Evolutionary conservation across 768 basidiomycete genomes (phyloP), one percentile per base, ranked within the genome.

Genomic region (Suillus lakei): DNA sequence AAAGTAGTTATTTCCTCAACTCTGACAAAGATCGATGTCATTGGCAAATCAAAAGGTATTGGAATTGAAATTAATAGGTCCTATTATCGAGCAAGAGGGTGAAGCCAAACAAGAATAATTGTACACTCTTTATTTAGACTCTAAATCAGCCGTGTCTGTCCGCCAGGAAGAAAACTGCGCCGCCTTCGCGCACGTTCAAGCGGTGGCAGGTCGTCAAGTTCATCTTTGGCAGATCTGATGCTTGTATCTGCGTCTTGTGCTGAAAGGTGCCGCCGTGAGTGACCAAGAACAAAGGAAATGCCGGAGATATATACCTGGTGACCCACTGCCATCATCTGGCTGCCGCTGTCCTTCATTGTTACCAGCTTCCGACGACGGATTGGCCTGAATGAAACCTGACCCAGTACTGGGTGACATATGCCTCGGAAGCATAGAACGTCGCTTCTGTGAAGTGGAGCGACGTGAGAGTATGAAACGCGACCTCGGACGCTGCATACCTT

Each of bases 401-500:
- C 67, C 63, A 34, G 58, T 65, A 55, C 73, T 74, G 1, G 78
- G 79, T 21, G 82, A 77, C 69, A 89, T 79, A 28, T 85, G 75
- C 68, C 86, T 89, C 0, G 92, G 91, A 53, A 92, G 76, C 83
- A 91, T 87, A 4, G 92, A 91, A 58, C 88, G 86, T 26, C 91
- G 89, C 28, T 90, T 88, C 90, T 92, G 69, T 26, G 64, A 30
- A 43, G 61, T 12, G n/a, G 13, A 32, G n/a, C 56, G 34, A 30
- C n/a, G 38, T 54, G 34, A 36, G 28, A 5, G 18, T 16, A 34
- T n/a, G 39, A 62, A 43, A 59, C 8, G 26, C 15, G 28, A 7
- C 23, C 21, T 41, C 44, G 30, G 55, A 34, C 30, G 30, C 26
- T 39, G 67, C 76, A 53, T 60, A 91, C 92, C 84, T 92, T 92